Evolutionary conservation across 805 yeast genomes (phyloP), one percentile per base, ranked within the genome.

Genomic region (Candida xyloterini): DNA sequence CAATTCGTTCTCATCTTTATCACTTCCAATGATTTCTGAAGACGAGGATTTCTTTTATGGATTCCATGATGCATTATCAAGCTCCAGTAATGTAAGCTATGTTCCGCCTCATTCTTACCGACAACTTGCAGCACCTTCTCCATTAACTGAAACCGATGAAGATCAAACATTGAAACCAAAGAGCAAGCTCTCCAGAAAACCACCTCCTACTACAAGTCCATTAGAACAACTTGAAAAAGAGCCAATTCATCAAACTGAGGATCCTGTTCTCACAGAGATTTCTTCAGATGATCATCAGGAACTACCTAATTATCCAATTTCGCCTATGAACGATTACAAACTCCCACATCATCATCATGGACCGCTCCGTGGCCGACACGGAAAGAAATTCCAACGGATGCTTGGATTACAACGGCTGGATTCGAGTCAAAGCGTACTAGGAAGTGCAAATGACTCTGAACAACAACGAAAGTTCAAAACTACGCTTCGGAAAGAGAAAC

Each of bases 401-500:
- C 45, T 53, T 33, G 56, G 56, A 5, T 24, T 50, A 9, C 52
- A 46, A 23, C 36, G 42, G 18, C 35, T 39, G 21, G 50, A 44
- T 15, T 35, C 49, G 13, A 32, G 47, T 16, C 46, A 40, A 16
- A 33, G 32, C 14, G 15, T 23, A 2, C 34, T 29, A 10, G 32
- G 21, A 8, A 23, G 22, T 7, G 15, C 32, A 20, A 20, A 21
- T 5, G 37, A 30, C 27, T 13, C 8, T 16, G 35, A 44, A n/a
- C 53, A 50, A 27, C 56, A 55, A 3, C 68, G 74, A 16, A 69
- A 67, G 31, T 67, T 77, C 48, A 70, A 67, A 40, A 71, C 78
- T 5, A 77, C 82, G 4, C 65, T 77, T 70, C 59, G 82, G 23
- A 67, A 69, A 51, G 65, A 62, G 27, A 40, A 31, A 43, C 41